Base-by-base conservation (phyloP, 75 land plant genomes). In the Selaginella moellendorffii region DNA sequence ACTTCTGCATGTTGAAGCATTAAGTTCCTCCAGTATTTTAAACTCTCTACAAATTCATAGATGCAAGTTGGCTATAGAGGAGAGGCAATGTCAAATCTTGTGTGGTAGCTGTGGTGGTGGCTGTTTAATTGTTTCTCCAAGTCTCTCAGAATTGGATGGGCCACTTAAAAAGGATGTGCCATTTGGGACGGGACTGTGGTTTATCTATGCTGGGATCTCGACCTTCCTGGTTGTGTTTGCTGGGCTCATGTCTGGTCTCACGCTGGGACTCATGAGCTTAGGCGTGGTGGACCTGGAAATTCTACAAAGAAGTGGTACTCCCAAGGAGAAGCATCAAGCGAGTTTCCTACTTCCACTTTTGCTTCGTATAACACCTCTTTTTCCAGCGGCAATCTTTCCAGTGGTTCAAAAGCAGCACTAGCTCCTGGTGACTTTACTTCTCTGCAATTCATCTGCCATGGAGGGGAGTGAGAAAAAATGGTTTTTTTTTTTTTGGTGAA, bases 241-340 rank as follows among this genome's bases (percentile, higher is more conserved):
- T 0, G 96, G 96, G 20, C 77, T 82, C 31, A 89, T 89, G 96
- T 89, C 96, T 9, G 96, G 96, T n/a, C 68, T 89, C 20, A 89
- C 96, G 9, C 79, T 89, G 0, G 96, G 96, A 2, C 72, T 89
- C 54, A 89, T 89, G 96, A 83, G 91, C 26, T 65, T 89, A 25
- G 80, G 84, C 22, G 74, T 78, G 28, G 87, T 89, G 68, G 96
- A 89, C 28, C 68, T 89, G 36, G 96, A 89, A 63, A 83, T 89
- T 28, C 84, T 89, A 28, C 87, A 86, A 68, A 76, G 80, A 12
- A 86, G 96, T 31, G 96, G 96, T 27, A 75, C 80, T 46, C 52
- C 72, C 5, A 26, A 62, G 22, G 96, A 89, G 74, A 81, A 89
- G 67, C 60, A 73, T 30, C 96, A 89, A 60, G 92, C 96, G 18